Evolutionary conservation across 306 rosid genomes (phyloP).

Genomic region (Vigna angularis): DNA sequence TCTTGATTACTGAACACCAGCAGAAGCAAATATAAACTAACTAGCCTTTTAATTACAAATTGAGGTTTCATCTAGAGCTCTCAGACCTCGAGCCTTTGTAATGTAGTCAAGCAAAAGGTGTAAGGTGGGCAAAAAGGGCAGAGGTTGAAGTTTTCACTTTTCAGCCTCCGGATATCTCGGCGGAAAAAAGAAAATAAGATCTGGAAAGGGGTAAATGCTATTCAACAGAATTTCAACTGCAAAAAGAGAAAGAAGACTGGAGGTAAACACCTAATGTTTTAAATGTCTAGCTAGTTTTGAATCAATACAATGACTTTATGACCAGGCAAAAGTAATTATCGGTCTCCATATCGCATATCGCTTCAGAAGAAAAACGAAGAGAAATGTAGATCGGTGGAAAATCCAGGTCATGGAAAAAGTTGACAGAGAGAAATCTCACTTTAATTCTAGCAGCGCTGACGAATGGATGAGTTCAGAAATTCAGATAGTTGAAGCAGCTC

Average conservation of each 20-base stretch:
- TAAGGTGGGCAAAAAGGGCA: background rate
- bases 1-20: slow-evolving; percentile 5
- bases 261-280: background rate
- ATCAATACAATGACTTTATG: background rate
- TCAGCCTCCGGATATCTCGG: background rate
- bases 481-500: slow-evolving; percentile 17
- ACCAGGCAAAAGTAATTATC: background rate
- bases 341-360: background rate
- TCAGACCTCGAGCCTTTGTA: background rate
- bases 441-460: slow-evolving; percentile 7
- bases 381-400: slow-evolving; percentile 14
- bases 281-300: background rate
- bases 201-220: slow-evolving; percentile 14
- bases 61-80: slow-evolving; percentile 1
- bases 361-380: background rate
- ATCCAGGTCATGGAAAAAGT: background rate
- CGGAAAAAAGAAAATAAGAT: slow-evolving; percentile 26
- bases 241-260: background rate
- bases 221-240: background rate
- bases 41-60: background rate
- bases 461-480: background rate
- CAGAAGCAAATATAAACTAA: slow-evolving; percentile 1
- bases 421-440: slow-evolving; percentile 29
- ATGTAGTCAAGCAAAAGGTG: slow-evolving; percentile 1
- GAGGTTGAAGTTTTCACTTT: background rate